Base-by-base conservation (phyloP, 1,284 basidiomycete genomes). In the Fistulinella cinereoalba region DNA sequence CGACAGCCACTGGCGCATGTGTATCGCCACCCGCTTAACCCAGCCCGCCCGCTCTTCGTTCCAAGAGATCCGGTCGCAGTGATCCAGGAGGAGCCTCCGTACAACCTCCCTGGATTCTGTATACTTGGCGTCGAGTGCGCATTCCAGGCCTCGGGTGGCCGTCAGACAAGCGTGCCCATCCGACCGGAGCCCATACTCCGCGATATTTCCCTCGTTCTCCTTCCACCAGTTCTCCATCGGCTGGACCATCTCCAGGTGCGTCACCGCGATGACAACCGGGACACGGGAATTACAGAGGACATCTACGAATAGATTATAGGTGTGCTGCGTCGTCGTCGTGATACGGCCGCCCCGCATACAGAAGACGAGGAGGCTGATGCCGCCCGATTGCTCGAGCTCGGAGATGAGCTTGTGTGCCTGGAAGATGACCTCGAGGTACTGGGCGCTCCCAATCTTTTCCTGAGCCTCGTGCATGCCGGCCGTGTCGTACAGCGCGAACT, bases 341-440 rank as follows among this genome's bases (percentile, higher is more conserved):
- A 75, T 64, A 43, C 69, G 58, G 4, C 67, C 56, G 2, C 56
- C 65, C 27, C 66, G 64, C 50, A 74, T 66, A 49, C 65, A 68
- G 41, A 68, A 72, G 21, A 74, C 56, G 45, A 73, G 61, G 27
- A 74, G 66, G 43, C 46, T 62, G 38, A 74, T 55, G 1, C 70
- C 69, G 1, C 56, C 66, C 0, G 61, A 51, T 24, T 10, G 44
- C 13, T 64, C 55, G 18, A 74, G 60, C 12, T 41, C 57, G 15
- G 56, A 56, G 11, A 75, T 57, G 37, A 75, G 65, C 1, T 52
- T 24, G 37, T 66, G 59, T 0, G 61, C 63, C 43, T 66, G 55
- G 15, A 58, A 47, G 23, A 74, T 50, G 15, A 66, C 64, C 0
- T 68, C 46, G 47, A 64, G 27, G 55, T 59, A 51, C 43, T 62